A percentile compares a stretch with the other conserved stretches of the same genome.
phyloP scores from a whole-genome alignment of 2,329 filamentous ascomycete genomes.

The Pseudogymnoascus sp. region DNA sequence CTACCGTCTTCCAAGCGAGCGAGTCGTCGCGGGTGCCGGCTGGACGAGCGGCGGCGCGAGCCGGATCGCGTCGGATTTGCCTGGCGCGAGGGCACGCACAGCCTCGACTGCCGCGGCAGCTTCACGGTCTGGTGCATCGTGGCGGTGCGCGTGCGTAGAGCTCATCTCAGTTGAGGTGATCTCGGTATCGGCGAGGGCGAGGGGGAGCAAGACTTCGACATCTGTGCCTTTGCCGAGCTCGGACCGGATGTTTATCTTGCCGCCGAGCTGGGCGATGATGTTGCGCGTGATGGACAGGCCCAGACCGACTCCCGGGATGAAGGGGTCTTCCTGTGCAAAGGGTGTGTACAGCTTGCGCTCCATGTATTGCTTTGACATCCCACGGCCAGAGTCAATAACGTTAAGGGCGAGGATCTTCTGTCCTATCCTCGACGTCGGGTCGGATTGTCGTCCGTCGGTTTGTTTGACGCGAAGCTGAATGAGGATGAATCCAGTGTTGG shows the following conservation, averaged over 20 bases:
- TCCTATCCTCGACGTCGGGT: neutral
- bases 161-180: neutral
- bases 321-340: conserved; percentile 53
- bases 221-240: conserved; percentile 48
- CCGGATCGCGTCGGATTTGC: conserved; percentile 18
- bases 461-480: conserved; percentile 28
- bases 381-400: conserved; percentile 55
- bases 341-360: conserved; percentile 51
- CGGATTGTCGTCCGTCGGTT: neutral
- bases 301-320: conserved; percentile 54
- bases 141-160: neutral
- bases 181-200: conserved; percentile 14
- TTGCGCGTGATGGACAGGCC: conserved; percentile 58
- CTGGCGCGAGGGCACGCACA: conserved; percentile 16
- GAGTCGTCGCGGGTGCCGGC: conserved; percentile 11
- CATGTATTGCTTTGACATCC: conserved; percentile 55
- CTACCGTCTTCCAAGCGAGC: conserved; percentile 22
- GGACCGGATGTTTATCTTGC: conserved; percentile 52
- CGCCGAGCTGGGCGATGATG: conserved; percentile 53
- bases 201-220: conserved; percentile 42
- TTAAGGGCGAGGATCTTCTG: conserved; percentile 30
- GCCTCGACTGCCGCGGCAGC: conserved; percentile 14
- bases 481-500: conserved; percentile 43
- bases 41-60: neutral
- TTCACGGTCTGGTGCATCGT: conserved; percentile 14